Evolutionary conservation across 495 filamentous ascomycete species (phyloP).

Genomic region (Sordaria brevicollis): DNA sequence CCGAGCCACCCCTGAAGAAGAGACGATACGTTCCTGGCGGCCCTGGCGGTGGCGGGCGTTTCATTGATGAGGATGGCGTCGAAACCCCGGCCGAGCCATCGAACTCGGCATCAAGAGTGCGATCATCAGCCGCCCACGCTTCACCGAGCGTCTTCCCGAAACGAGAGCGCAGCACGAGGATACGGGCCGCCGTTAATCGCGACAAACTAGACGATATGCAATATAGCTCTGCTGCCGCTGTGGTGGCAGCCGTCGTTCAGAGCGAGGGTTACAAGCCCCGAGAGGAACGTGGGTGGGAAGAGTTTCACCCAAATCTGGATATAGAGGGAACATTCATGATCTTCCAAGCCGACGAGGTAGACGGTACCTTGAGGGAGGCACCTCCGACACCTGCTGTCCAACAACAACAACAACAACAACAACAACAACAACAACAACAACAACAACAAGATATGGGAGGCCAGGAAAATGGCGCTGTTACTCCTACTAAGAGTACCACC

Average conservation of each 20-base stretch:
- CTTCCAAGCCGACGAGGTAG: constrained; percentile 75
- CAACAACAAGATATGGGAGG: constrained; percentile 3
- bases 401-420: constrained; percentile 9
- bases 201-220: constrained; percentile 43
- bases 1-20: constrained; percentile 44
- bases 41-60: constrained; percentile 69
- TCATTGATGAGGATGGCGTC: constrained; percentile 53
- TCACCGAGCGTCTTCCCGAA: constrained; percentile 34
- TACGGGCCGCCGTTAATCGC: constrained; percentile 37
- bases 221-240: constrained; percentile 71
- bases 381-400: constrained; percentile 32
- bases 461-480: constrained; percentile 24
- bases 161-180: constrained; percentile 43
- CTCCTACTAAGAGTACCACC: constrained; percentile 26
- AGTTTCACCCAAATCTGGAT: constrained; percentile 92
- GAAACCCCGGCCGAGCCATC: constrained; percentile 33
- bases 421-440: constrained; percentile 10
- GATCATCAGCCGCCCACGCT: constrained; percentile 22
- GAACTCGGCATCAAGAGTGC: constrained; percentile 17
- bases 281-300: constrained; percentile 93
- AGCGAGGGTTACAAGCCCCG: constrained; percentile 93
- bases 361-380: constrained; percentile 44
- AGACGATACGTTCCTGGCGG: constrained; percentile 64
- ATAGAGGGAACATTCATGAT: constrained; percentile 68
- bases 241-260: constrained; percentile 72